These are phyloP conservation scores for Metschnikowia lachancei DNA, from an alignment of 805 yeast species.

Conservation along the genomic window DNA sequence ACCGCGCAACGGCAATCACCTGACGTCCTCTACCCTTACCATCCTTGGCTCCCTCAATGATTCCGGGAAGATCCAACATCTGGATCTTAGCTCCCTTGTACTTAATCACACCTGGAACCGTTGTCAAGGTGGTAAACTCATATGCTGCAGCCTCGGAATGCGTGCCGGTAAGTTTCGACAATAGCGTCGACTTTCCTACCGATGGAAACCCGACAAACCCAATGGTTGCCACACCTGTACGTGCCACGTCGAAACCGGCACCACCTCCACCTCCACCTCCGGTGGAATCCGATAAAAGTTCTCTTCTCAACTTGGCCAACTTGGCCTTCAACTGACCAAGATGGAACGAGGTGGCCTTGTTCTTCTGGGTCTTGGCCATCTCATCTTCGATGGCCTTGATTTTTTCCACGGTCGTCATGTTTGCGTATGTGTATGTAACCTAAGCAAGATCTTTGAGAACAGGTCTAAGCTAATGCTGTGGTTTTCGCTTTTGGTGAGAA, in stretches of 20 bases:
- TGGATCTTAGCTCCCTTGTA: conserved; percentile 97
- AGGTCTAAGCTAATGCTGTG: neutral
- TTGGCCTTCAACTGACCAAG: conserved; percentile 97
- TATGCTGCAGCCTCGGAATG: conserved; percentile 98
- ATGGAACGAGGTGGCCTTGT: conserved; percentile 96
- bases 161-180: conserved; percentile 89
- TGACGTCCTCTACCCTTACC: conserved; percentile 94
- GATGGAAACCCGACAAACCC: conserved; percentile 99
- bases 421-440: conserved; percentile 5
- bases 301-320: conserved; percentile 91
- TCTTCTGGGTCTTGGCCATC: conserved; percentile 97
- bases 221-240: conserved; percentile 96
- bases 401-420: conserved; percentile 51
- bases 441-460: neutral
- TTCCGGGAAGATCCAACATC: conserved; percentile 90
- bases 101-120: conserved; percentile 95
- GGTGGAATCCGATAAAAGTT: conserved; percentile 66
- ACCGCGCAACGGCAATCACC: conserved; percentile 98
- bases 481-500: neutral
- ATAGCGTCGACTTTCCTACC: conserved; percentile 83
- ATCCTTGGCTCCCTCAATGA: conserved; percentile 87
- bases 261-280: conserved; percentile 83
- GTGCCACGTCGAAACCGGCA: conserved; percentile 95
- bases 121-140: conserved; percentile 95
- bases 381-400: conserved; percentile 91